Evolutionary conservation across 1,284 basidiomycete species (phyloP).

Genomic region (Peniophora sp.): DNA sequence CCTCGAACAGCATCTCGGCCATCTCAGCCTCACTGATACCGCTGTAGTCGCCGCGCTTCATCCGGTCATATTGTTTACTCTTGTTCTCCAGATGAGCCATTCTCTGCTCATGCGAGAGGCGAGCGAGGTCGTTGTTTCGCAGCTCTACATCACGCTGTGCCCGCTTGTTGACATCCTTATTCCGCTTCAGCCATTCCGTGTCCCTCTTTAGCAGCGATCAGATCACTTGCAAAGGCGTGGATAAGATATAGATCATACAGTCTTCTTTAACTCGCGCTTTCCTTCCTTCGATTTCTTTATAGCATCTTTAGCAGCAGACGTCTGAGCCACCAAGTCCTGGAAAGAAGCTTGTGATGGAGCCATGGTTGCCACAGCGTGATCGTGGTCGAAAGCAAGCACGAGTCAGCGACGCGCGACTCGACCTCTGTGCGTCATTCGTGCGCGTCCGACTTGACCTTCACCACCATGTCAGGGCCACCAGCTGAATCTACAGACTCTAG

Average conservation of each 20-base stretch:
- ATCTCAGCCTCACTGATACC: conserved; percentile 75
- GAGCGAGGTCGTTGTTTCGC: conserved; percentile 45
- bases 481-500: background rate
- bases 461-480: background rate
- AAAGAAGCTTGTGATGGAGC: too few relatives aligned
- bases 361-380: too few relatives aligned
- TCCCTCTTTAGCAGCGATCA: background rate
- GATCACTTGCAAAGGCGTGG: too few relatives aligned
- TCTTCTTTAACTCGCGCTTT: too few relatives aligned
- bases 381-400: too few relatives aligned
- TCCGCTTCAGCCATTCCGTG: conserved; percentile 28
- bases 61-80: conserved; percentile 75
- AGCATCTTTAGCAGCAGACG: too few relatives aligned
- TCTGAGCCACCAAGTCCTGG: too few relatives aligned
- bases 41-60: conserved; percentile 74
- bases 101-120: conserved; percentile 62
- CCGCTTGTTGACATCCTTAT: conserved; percentile 60
- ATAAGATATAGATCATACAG: too few relatives aligned
- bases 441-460: too few relatives aligned
- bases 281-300: too few relatives aligned
- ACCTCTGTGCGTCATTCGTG: too few relatives aligned
- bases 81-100: conserved; percentile 70
- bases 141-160: conserved; percentile 59
- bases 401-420: too few relatives aligned
- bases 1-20: conserved; percentile 76